Base-by-base conservation (phyloP, 345 rosid genomes). In the Arabis hirsuta region DNA sequence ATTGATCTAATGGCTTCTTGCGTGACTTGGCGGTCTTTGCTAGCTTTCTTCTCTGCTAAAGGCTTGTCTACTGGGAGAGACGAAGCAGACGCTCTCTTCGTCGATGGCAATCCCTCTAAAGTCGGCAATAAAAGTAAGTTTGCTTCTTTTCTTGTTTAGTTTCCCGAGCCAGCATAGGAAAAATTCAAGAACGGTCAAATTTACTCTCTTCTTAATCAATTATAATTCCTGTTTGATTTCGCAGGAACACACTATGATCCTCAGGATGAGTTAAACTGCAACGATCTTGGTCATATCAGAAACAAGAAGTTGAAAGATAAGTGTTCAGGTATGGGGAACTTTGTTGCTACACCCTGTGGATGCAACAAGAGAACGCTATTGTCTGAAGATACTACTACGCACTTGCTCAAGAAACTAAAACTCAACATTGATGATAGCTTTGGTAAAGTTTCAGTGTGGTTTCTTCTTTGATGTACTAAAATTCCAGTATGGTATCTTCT, bases 11-110 rank as follows among this genome's bases (percentile, higher is more conserved):
- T 91, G 0, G 82, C 98, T 12, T 66, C 82, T 31, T 84, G 92
- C 32, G 90, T 95, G 57, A 95, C 97, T 5, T 95, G 97, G 98
- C 73, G 77, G 59, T 88, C 94, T 20, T 79, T 91, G 62, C 83
- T 91, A 13, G 81, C 81, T 41, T 91, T 84, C 83, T 95, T 95
- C 86, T 79, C 93, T 46, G 62, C 88, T 42, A 95, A 79, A 78
- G 96, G 96, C 1, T 79, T 90, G 66, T 73, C 96, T 52, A 87
- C 96, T 10, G 98, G 99, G 3, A 69, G 19, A 38, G 73, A 81
- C 52, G 85, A 80, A 8, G 34, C 29, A 12, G 84, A 71, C 56
- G 87, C 90, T 31, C 76, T 95, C 67, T 42, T 87, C 14, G 96
- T 95, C 12, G 81, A 84, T 26, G 99, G 99, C 64, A 90, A 79